Conservation (phyloP, 192 early-diverging fungal genomes). For the Gryganskiella cystojenkinii region DNA sequence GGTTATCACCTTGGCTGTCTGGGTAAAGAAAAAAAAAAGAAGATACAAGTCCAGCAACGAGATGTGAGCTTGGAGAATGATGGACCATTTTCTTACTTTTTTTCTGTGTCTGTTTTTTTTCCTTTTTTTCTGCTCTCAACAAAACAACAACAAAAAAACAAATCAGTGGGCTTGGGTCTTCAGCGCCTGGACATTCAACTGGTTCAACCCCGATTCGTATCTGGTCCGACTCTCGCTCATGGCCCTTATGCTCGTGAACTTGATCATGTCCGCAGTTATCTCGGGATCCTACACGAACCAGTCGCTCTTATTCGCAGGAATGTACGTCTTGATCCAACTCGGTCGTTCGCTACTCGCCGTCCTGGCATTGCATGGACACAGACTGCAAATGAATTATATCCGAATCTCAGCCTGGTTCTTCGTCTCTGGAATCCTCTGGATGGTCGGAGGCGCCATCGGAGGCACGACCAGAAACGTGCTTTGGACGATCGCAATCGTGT, state of each 20-base stretch:
- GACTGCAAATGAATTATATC: conserved; percentile 26
- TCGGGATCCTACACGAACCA: conserved; percentile 3
- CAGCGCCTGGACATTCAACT: neutral
- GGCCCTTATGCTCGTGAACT: conserved; percentile 23
- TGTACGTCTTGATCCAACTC: conserved; percentile 36
- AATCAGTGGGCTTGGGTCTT: neutral
- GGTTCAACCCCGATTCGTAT: conserved; percentile 50
- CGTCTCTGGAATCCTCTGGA: conserved; percentile 18
- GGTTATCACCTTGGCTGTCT: conserved; percentile 34
- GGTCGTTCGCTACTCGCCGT: conserved; percentile 9
- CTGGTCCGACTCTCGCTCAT: conserved; percentile 28
- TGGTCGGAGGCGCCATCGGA: conserved; percentile 38
- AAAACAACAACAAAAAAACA: too few species aligned
- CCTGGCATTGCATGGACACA: conserved; percentile 26
- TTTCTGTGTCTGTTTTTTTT: too few species aligned
- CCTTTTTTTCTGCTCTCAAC: too few species aligned
- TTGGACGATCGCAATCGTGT: conserved; percentile 33
- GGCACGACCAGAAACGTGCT: conserved; percentile 30
- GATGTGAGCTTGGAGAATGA: too few species aligned
- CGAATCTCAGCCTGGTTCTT: conserved; percentile 23
- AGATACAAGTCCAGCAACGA: too few species aligned
- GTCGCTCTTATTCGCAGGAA: conserved; percentile 23
- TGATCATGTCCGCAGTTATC: conserved; percentile 37
- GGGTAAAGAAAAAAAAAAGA: conserved; percentile 15
- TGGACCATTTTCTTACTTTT: too few species aligned